Base-by-base conservation (phyloP, 2,329 filamentous ascomycete species). In the Emmonsiellopsis sp. region DNA sequence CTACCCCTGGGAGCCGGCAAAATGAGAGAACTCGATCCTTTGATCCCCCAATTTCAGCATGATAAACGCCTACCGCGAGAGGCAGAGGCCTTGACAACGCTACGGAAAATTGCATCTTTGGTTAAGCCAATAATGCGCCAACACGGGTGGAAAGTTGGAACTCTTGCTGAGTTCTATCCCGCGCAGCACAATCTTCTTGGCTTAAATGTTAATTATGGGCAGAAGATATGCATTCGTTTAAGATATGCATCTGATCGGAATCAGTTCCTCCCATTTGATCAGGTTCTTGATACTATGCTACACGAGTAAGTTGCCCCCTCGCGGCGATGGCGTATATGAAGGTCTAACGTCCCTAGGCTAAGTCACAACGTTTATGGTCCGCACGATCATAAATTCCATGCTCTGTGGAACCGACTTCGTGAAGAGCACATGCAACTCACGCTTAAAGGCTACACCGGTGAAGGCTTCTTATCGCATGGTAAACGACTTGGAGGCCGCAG, bases 91-190 rank as follows among this genome's bases (percentile, higher is more conserved):
- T 64, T 80, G 3, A 64, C 81, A 37, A 82, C 81, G 54, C 77
- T 97, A 27, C 86, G 84, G 62, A 91, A 87, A 69, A 79, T 94
- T 42, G 89, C 89, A 2, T 95, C 90, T 31, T 72, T 94, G 54
- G 91, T 96, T 57, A 96, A 95, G 68, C 92, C 92, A 14, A 88
- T 97, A 57, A 97, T 97, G 91, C 80, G 89, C 58, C 88, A 88
- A 47, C 82, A 88, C 43, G 78, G 78, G 53, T 97, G 90, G 88
- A 85, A 77, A 57, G 88, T 97, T 36, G 78, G 80, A 32, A 81
- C 87, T 47, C 78, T 97, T 13, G 83, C 84, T 48, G 92, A 97
- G 67, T 95, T 97, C 71, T 87, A 88, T 56, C 92, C 92, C 1
- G 75, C 82, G 10, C 79, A 93, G 61, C 71, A 75, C 34, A 87